Base-by-base conservation (phyloP, 805 yeast species). In the Zygosaccharomyces bailii region DNA sequence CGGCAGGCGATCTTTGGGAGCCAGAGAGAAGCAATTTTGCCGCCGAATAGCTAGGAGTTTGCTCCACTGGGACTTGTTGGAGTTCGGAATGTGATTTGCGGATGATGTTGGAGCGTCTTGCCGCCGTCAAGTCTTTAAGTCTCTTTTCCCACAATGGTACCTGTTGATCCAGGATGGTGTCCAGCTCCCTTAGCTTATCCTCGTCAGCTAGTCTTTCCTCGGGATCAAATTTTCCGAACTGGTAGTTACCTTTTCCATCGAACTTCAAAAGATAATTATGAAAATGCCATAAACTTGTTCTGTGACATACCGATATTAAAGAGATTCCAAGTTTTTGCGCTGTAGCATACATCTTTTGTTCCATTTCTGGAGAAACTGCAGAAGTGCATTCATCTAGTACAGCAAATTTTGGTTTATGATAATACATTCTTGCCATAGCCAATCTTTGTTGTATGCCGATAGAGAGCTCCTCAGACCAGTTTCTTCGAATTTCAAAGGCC, bases 331-430 rank as follows among this genome's bases (percentile, higher is more conserved):
- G 71, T 13, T 74, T 70, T 60, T 84, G 86, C 0, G 96, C 96
- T 57, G 84, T 84, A 41, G 79, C 66, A 59, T 90, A 90, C 86
- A 91, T 89, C 55, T 82, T 80, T 50, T 84, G 87, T 61, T 90
- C 98, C 79, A 89, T 83, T 48, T 84, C 86, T 8, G 93, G 86
- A 0, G 96, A 82, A 2, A 90, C 95, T 1, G 96, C 91, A 3
- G 96, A 87, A 0, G 98, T 90, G 65, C 96, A 90, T 69, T 90
- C 98, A 67, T 90, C 98, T 52, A 90, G 71, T 19, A 90, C 96
- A 0, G 98, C 98, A 72, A 89, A 90, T 63, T 80, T 84, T 1
- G 98, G 98, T 56, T 76, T 75, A 65, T 90, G 96, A 61, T 89
- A 90, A 60, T 86, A 90, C 65, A 90, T 73, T 57, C 97, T 76